These are phyloP conservation scores for Cicer chorassanicum DNA, from an alignment of 306 rosid genomes.

Conservation along the genomic window DNA sequence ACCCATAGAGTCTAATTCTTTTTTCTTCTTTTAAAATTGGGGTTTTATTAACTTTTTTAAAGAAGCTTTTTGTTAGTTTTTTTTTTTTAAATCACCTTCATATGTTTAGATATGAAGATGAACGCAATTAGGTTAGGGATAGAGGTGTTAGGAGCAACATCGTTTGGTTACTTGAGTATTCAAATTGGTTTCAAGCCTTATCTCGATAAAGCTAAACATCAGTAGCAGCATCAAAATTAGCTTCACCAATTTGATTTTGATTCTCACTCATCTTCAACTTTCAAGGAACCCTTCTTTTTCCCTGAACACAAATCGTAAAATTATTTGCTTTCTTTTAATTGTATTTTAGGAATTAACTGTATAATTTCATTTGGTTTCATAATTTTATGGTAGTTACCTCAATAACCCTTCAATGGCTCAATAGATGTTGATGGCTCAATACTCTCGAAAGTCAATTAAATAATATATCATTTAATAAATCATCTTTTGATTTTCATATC, in stretches of 20 bases:
- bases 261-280: slow-evolving; percentile 47
- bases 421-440: too few relatives aligned
- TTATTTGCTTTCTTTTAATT: slow-evolving; percentile 7
- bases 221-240: slow-evolving; percentile 44
- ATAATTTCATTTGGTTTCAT: not conserved
- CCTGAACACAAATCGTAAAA: slow-evolving; percentile 49
- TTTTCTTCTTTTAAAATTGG: too few relatives aligned
- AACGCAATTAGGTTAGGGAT: slow-evolving; percentile 78
- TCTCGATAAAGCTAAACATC: slow-evolving; percentile 63
- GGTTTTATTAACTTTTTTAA: too few relatives aligned
- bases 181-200: slow-evolving; percentile 79
- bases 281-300: slow-evolving; percentile 43
- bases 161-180: slow-evolving; percentile 78
- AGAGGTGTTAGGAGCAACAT: slow-evolving; percentile 82
- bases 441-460: too few relatives aligned
- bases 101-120: slow-evolving; percentile 52
- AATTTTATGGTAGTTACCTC: not conserved
- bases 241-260: slow-evolving; percentile 43
- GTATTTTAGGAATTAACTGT: not conserved
- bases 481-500: not conserved
- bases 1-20: too few relatives aligned
- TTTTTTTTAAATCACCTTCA: too few relatives aligned
- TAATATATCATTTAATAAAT: not conserved
- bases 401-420: too few relatives aligned
- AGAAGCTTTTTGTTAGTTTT: too few relatives aligned